Base-by-base conservation (phyloP, 352 stramenopile genomes). In the Phytopythium kandeliae region DNA sequence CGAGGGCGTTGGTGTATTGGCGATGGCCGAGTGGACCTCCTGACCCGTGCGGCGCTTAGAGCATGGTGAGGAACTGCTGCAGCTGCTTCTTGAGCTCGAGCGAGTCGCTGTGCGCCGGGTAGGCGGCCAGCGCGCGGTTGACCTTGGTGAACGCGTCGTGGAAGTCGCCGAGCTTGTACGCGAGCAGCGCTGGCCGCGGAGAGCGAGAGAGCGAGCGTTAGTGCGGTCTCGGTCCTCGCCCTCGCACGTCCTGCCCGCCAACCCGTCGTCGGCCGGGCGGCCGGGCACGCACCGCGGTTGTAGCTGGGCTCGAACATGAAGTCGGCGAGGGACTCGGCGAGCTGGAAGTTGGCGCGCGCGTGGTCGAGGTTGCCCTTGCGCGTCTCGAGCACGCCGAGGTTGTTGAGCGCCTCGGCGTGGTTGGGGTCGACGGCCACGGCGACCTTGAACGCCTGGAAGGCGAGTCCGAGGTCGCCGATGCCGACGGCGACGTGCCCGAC, bases 371-470 rank as follows among this genome's bases (percentile, higher is more conserved):
- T 96, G 41, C 82, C 75, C 57, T 96, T 96, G 46, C 87, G 75
- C 40, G 96, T 65, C 65, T 97, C 88, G 21, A 97, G 66, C 47
- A 97, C 85, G 25, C 85, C 85, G 1, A 97, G 74, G 62, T 97
- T 97, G 67, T 93, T 96, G 64, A 87, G 93, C 19, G 82, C 82
- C 70, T 98, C 92, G 40, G 85, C 87, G 71, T 97, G 89, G 66
- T 93, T 92, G 53, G 67, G 78, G 67, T 98, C 89, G 10, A 96
- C 78, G 0, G 88, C 88, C 17, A 97, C 74, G 13, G 90, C 83
- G 35, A 98, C 85, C 69, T 97, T 97, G 67, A 97, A 97, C 7
- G 86, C 85, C 65, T 98, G 89, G 69, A 96, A 97, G 13, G 89
- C 92, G 31, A 97, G 71, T 5, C 85, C 90, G 19, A 97, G 58